Evolutionary conservation across 306 rosid species (phyloP).

Genomic region (Phaseolus lunatus): DNA sequence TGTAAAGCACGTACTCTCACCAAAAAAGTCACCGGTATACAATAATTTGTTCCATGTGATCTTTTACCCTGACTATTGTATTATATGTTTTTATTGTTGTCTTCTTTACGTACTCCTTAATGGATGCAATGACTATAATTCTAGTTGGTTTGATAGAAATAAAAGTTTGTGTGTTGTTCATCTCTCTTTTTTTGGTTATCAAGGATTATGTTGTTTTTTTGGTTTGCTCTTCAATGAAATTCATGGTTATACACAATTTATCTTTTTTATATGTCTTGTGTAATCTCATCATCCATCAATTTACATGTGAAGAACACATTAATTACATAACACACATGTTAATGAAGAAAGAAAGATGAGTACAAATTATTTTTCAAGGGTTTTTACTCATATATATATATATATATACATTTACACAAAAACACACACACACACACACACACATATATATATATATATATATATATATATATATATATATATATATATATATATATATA

Average conservation of each 20-base stretch:
- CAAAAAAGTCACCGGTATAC: slow-evolving; percentile 44
- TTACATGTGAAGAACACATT: too few relatives aligned
- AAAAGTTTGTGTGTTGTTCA: background rate
- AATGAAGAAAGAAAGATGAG: background rate
- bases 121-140: background rate
- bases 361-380: background rate
- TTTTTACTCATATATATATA: too few relatives aligned
- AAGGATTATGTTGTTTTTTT: too few relatives aligned
- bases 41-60: background rate
- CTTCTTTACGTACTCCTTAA: background rate
- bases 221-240: background rate
- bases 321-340: background rate
- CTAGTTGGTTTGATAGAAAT: background rate
- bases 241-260: background rate
- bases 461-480: too few relatives aligned
- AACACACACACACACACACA: too few relatives aligned
- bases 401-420: too few relatives aligned
- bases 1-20: slow-evolving; percentile 27
- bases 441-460: too few relatives aligned
- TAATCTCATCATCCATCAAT: too few relatives aligned
- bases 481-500: too few relatives aligned
- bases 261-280: too few relatives aligned
- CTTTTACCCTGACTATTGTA: background rate
- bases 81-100: too few relatives aligned
- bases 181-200: too few relatives aligned